Evolutionary conservation across 345 rosid species (phyloP).

Genomic region (Linum usitatissimum): DNA sequence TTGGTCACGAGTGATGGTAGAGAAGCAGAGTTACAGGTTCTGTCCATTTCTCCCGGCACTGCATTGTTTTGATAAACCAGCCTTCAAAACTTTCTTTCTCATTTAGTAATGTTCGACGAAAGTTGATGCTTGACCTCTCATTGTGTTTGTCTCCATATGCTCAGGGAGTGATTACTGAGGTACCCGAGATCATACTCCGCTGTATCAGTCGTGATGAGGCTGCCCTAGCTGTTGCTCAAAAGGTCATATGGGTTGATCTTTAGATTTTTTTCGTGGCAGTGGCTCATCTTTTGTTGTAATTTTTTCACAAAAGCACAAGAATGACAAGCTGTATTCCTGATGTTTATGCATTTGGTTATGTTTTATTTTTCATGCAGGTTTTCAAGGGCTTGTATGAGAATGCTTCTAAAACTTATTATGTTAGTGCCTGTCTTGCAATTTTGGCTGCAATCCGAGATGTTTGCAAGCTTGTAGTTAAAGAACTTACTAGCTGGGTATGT

Average conservation of each 20-base stretch:
- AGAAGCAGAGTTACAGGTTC: constrained; percentile 87
- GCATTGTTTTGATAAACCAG: background rate
- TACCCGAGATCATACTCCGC: constrained; percentile 90
- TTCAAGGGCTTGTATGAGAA: constrained; percentile 86
- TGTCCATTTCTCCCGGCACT: background rate
- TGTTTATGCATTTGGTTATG: background rate
- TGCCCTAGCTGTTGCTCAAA: constrained; percentile 92
- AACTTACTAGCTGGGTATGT: constrained; percentile 97
- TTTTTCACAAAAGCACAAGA: background rate
- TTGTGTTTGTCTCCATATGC: constrained; percentile 7
- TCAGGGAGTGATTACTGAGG: constrained; percentile 75
- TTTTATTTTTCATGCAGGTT: constrained; percentile 36
- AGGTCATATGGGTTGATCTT: constrained; percentile 28
- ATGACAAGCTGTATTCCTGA: background rate
- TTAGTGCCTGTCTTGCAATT: constrained; percentile 70
- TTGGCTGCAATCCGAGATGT: constrained; percentile 88
- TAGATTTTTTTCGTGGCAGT: background rate
- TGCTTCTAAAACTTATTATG: constrained; percentile 61
- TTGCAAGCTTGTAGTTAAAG: constrained; percentile 85
- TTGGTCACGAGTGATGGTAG: constrained; percentile 50
- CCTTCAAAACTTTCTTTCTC: background rate
- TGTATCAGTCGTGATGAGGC: constrained; percentile 95
- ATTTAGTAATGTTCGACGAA: background rate
- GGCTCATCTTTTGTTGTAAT: background rate
- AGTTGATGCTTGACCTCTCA: background rate